Evolutionary conservation across 2,329 filamentous ascomycete species (phyloP), one percentile per base, ranked within the genome.

Genomic region (Colletotrichum cordylinicola): DNA sequence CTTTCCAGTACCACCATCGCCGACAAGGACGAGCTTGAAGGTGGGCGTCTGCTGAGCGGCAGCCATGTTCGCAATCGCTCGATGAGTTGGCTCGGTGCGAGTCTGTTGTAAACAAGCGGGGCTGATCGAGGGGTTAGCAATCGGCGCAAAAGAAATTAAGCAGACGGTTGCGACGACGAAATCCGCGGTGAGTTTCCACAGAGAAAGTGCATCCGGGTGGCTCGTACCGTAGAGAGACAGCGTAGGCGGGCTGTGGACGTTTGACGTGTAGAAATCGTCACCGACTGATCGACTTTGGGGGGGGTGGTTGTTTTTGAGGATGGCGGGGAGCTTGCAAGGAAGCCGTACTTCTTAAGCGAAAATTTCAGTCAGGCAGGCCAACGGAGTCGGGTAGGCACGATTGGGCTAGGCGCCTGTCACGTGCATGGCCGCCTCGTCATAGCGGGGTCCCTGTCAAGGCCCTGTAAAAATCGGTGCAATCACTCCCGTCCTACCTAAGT

Each of bases 11-110:
- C 97, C 97, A 89, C 97, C 97, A 87, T 99, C 97, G 87, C 97
- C 97, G 85, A 99, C 97, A 89, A 99, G 95, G 87, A 99, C 97
- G 84, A 99, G 95, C 95, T 99, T 99, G 94, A 99, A 99, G 87
- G 95, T 98, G 81, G 96, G 95, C 80, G 83, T 86, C 86, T 83
- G 80, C 79, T 84, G 82, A 48, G 77, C 82, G 87, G 94, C 92
- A 88, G 94, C 92, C 95, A 97, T 98, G 83, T 82, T 87, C 82
- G 83, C 79, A 81, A 80, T 70, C 56, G 68, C 62, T 69, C 58
- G 58, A 52, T 78, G 62, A 78, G 68, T 80, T 78, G 77, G 64
- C 73, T 77, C 79, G 77, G 74, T 81, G 79, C 78, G 52, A 76
- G 80, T 81, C 80, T 82, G 83, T 85, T 84, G 86, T 87, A 87